These are phyloP conservation scores for Fusarium chaquense DNA, from an alignment of 2,329 filamentous ascomycete species.

Conservation along the genomic window DNA sequence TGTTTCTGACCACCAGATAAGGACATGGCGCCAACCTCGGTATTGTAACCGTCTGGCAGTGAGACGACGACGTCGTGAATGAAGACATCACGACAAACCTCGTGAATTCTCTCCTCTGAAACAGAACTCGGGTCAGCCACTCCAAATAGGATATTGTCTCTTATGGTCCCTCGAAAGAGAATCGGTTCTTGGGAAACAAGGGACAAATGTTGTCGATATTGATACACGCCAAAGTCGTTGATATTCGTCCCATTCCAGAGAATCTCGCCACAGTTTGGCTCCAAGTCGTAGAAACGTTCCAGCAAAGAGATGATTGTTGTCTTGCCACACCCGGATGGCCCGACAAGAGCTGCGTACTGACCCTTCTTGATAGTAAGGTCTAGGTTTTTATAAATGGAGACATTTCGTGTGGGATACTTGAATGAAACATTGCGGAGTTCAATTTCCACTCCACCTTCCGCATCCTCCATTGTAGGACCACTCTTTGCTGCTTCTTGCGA, in stretches of 20 bases:
- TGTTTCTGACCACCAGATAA: constrained; percentile 79
- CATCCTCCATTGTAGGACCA: constrained; percentile 54
- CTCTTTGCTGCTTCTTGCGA: constrained; percentile 42
- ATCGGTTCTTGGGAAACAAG: constrained; percentile 81
- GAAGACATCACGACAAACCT: constrained; percentile 70
- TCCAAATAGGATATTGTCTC: constrained; percentile 77
- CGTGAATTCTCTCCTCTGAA: constrained; percentile 63
- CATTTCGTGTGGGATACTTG: constrained; percentile 69
- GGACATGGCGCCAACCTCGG: constrained; percentile 74
- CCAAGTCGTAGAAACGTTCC: constrained; percentile 76
- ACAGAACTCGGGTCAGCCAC: constrained; percentile 64
- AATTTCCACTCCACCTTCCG: constrained; percentile 65
- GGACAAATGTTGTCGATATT: constrained; percentile 73
- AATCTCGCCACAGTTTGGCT: constrained; percentile 67
- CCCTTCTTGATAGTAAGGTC: constrained; percentile 74
- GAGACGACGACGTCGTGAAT: constrained; percentile 78
- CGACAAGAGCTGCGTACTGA: constrained; percentile 77
- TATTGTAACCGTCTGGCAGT: constrained; percentile 76
- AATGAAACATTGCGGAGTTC: constrained; percentile 69
- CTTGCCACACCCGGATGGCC: constrained; percentile 78
- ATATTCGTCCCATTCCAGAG: constrained; percentile 73
- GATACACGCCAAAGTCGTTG: constrained; percentile 65
- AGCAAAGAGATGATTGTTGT: constrained; percentile 75
- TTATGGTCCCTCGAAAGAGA: constrained; percentile 70
- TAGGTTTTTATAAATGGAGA: constrained; percentile 69